A percentile compares a stretch with the other conserved stretches of the same genome.
Conservation (phyloP, 208 protist species). For the Strigomonas galati region DNA sequence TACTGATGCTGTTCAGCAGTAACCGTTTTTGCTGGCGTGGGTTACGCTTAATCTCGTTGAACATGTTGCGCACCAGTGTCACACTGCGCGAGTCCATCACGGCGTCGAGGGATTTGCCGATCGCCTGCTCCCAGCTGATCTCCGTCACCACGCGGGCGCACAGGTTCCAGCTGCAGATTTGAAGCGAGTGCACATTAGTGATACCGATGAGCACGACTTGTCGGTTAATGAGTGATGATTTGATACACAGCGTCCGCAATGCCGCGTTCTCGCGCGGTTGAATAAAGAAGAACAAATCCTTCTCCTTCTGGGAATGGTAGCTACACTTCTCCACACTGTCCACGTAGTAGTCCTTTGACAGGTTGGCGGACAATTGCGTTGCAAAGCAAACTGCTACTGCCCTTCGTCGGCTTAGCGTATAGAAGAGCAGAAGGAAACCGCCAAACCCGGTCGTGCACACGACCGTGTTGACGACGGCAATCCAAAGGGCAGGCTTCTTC, state of each 20-base stretch:
- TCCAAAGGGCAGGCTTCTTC: constrained; percentile 10
- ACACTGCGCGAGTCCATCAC: constrained; percentile 27
- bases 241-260: constrained; percentile 15
- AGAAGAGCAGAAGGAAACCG: constrained; percentile 27
- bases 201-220: constrained; percentile 38
- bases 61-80: constrained; percentile 13
- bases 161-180: constrained; percentile 38
- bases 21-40: constrained; percentile 20
- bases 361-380: constrained; percentile 21
- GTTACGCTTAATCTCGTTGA: constrained; percentile 21
- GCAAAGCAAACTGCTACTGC: constrained; percentile 19
- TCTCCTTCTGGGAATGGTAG: constrained; percentile 2
- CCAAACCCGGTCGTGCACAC: constrained; percentile 24
- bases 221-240: constrained; percentile 18
- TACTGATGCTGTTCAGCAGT: constrained; percentile 25
- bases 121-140: constrained; percentile 23
- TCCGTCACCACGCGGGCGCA: constrained; percentile 23
- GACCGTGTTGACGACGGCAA: constrained; percentile 21
- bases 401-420: constrained; percentile 18
- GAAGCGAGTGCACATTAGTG: constrained; percentile 20
- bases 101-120: constrained; percentile 27
- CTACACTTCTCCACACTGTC: constrained; percentile 10
- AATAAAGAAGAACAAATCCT: constrained; percentile 26
- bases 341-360: constrained; percentile 13
- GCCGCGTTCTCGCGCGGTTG: constrained; percentile 10